A percentile compares a stretch with the other conserved stretches of the same genome.
These are phyloP conservation scores for Sporothrix pallida DNA, from an alignment of 2,329 filamentous ascomycete genomes.

Conservation along the genomic window DNA sequence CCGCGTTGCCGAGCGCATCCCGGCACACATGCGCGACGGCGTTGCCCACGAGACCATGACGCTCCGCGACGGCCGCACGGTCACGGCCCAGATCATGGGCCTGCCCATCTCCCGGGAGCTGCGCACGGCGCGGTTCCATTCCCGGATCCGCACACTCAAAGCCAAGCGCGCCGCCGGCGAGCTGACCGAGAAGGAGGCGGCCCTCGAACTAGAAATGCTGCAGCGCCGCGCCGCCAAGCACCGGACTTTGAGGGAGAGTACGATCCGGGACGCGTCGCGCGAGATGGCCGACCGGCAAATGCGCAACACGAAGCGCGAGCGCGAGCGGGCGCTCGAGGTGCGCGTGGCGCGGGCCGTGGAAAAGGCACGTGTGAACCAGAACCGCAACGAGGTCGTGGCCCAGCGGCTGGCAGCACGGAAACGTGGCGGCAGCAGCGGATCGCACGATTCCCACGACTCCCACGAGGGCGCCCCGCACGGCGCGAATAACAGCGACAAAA, in stretches of 20 bases:
- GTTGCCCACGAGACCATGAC: neutral
- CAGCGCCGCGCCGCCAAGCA: neutral
- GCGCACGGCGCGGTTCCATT: neutral
- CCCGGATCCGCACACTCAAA: neutral
- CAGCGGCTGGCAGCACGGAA: slow-evolving; percentile 20
- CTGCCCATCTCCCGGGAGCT: slow-evolving; percentile 21
- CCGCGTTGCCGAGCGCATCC: neutral
- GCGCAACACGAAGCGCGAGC: slow-evolving; percentile 5
- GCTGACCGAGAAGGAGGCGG: slow-evolving; percentile 8
- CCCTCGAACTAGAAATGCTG: neutral
- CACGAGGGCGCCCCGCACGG: too few relatives aligned
- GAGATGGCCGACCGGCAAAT: neutral
- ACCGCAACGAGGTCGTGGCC: neutral
- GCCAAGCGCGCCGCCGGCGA: neutral
- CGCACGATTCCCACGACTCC: too few relatives aligned
- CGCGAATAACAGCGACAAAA: too few relatives aligned
- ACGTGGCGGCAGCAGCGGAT: neutral
- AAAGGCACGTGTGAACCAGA: neutral
- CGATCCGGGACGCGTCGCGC: neutral
- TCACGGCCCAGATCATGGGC: slow-evolving; percentile 27
- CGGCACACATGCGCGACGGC: slow-evolving; percentile 19
- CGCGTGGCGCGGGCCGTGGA: slow-evolving; percentile 2
- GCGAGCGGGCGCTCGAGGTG: neutral
- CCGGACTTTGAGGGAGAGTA: neutral
- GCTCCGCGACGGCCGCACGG: slow-evolving; percentile 9